A percentile compares a stretch with the other conserved stretches of the same genome.
Evolutionary conservation across 805 yeast genomes (phyloP).

Genomic region (Nakazawaea ambrosiae): DNA sequence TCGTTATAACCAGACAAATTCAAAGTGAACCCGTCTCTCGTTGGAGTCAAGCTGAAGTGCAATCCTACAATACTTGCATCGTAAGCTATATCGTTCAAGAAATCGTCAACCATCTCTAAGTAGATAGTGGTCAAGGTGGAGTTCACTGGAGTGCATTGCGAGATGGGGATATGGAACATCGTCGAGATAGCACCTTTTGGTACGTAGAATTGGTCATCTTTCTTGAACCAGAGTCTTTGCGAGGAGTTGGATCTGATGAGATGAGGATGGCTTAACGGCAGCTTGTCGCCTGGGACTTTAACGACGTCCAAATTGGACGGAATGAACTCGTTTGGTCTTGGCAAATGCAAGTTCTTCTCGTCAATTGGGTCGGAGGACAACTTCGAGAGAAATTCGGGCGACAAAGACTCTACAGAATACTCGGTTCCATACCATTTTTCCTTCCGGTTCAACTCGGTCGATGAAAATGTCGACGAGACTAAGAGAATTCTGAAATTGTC

Average conservation of each 20-base stretch:
- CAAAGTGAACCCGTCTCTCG: constrained; percentile 66
- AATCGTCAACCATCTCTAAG: constrained; percentile 69
- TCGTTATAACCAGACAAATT: constrained; percentile 78
- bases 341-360: constrained; percentile 47
- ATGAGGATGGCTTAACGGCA: constrained; percentile 49
- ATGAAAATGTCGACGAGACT: constrained; percentile 43
- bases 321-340: constrained; percentile 71
- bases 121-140: constrained; percentile 54
- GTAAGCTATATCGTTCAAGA: constrained; percentile 67
- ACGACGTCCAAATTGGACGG: constrained; percentile 70
- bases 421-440: constrained; percentile 94
- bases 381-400: constrained; percentile 27
- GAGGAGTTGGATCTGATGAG: constrained; percentile 46
- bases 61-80: constrained; percentile 83
- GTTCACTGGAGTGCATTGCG: constrained; percentile 51
- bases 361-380: constrained; percentile 25
- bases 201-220: constrained; percentile 81
- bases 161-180: constrained; percentile 57
- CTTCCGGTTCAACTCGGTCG: constrained; percentile 36
- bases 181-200: constrained; percentile 77
- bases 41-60: constrained; percentile 44
- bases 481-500: constrained; percentile 56
- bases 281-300: constrained; percentile 27
- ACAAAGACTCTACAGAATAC: constrained; percentile 44
- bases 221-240: constrained; percentile 76